Conservation (phyloP, 768 basidiomycete species). For the Kwoniella newhampshirensis region DNA sequence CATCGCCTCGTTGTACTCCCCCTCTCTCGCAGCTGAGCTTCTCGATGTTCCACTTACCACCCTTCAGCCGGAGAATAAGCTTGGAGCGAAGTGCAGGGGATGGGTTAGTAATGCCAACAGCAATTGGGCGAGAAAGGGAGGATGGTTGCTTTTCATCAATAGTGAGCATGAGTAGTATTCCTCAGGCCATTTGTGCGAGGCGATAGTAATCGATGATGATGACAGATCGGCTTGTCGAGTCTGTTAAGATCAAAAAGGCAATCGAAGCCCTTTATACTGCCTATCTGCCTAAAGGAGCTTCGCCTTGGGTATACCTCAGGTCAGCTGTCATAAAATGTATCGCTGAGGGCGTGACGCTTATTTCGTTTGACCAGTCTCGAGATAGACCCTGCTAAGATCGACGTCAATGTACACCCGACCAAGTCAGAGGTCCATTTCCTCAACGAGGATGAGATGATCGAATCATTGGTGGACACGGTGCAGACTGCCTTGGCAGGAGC, state of each 20-base stretch:
- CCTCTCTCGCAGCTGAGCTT: constrained; percentile 75
- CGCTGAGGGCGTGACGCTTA: not conserved
- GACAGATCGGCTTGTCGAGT: constrained; percentile 88
- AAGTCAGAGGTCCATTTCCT: constrained; percentile 93
- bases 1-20: constrained; percentile 78
- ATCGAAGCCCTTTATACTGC: constrained; percentile 81
- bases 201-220: no score
- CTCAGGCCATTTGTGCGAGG: no score
- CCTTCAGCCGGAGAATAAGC: constrained; percentile 50
- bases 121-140: constrained; percentile 74
- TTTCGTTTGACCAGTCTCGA: constrained; percentile 62
- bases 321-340: no score
- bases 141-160: constrained; percentile 90
- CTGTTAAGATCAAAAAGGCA: constrained; percentile 77
- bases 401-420: constrained; percentile 97
- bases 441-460: constrained; percentile 81
- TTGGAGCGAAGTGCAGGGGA: constrained; percentile 70
- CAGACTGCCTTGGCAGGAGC: constrained; percentile 62
- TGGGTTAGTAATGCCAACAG: constrained; percentile 85
- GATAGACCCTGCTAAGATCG: constrained; percentile 81
- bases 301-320: constrained; percentile 93
- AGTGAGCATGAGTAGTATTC: no score
- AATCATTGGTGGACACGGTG: constrained; percentile 70
- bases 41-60: constrained; percentile 49
- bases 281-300: constrained; percentile 83